A percentile compares a stretch with the other conserved stretches of the same genome.
phyloP scores from a whole-genome alignment of 495 filamentous ascomycete genomes.

The Physcia stellaris region DNA sequence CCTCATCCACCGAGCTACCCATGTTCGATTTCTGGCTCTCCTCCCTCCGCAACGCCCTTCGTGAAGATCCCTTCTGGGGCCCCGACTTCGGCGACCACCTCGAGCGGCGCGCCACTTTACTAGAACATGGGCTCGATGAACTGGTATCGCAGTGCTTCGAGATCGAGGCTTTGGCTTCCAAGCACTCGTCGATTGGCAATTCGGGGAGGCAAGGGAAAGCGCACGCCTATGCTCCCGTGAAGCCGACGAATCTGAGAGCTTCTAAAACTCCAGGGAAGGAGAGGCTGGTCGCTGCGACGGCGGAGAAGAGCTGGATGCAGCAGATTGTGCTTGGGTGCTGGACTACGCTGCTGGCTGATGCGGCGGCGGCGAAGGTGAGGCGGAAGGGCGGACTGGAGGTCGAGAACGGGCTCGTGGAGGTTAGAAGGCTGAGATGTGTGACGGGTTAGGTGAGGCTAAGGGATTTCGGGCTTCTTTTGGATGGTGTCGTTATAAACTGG shows the following conservation, averaged over 20 bases:
- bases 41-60: conserved; percentile 37
- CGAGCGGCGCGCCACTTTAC: conserved; percentile 33
- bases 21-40: conserved; percentile 41
- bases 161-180: conserved; percentile 13
- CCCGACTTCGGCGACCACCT: conserved; percentile 41
- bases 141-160: conserved; percentile 40
- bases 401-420: too few relatives aligned
- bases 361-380: conserved; percentile 9
- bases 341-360: conserved; percentile 7
- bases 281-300: conserved; percentile 9
- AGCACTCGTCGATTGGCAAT: neutral
- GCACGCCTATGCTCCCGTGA: neutral
- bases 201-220: neutral
- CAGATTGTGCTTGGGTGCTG: conserved; percentile 8
- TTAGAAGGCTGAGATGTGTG: too few relatives aligned
- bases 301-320: conserved; percentile 11
- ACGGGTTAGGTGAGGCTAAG: too few relatives aligned
- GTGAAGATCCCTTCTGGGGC: conserved; percentile 44
- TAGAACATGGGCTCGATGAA: conserved; percentile 38
- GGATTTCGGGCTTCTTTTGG: too few relatives aligned
- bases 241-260: neutral
- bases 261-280: conserved; percentile 4
- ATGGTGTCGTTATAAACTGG: too few relatives aligned
- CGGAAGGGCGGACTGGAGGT: too few relatives aligned
- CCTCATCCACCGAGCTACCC: conserved; percentile 18